Conservation (phyloP, 805 yeast species). For the Scheffersomyces ergatensis region DNA sequence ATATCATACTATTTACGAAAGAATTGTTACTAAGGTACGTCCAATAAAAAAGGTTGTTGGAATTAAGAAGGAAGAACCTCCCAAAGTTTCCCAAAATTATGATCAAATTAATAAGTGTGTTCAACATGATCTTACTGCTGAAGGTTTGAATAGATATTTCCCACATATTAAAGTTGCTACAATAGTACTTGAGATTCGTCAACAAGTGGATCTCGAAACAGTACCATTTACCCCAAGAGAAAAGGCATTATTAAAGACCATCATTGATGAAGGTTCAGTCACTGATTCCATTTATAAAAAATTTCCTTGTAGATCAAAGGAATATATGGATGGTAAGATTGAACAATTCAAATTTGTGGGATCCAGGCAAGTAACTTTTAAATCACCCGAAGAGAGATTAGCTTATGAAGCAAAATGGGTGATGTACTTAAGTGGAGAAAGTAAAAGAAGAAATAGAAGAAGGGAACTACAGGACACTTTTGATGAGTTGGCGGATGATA, state of each 20-base stretch:
- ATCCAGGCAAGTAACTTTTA: constrained; percentile 25
- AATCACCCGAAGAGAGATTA: constrained; percentile 26
- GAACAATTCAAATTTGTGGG: constrained; percentile 23
- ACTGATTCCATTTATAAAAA: constrained; percentile 9
- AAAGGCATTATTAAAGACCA: constrained; percentile 12
- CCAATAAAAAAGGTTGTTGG: no score
- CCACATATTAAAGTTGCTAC: constrained; percentile 8
- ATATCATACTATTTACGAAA: no score
- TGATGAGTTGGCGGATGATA: constrained; percentile 14
- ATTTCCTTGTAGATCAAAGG: constrained; percentile 20
- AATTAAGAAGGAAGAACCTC: no score
- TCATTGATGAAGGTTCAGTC: constrained; percentile 8
- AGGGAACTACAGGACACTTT: constrained; percentile 8
- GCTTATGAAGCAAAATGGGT: constrained; percentile 42
- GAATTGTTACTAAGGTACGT: no score
- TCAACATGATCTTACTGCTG: constrained; percentile 14
- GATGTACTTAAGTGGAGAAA: constrained; percentile 13
- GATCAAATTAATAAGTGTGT: no score
- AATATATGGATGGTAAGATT: constrained; percentile 15
- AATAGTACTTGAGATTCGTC: not conserved
- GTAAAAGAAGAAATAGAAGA: constrained; percentile 6
- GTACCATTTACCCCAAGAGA: constrained; percentile 22
- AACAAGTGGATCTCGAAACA: constrained; percentile 13
- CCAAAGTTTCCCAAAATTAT: no score
- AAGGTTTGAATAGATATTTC: constrained; percentile 10